phyloP scores from a whole-genome alignment of 177 flowering plant species.

The Telopea speciosissima region DNA sequence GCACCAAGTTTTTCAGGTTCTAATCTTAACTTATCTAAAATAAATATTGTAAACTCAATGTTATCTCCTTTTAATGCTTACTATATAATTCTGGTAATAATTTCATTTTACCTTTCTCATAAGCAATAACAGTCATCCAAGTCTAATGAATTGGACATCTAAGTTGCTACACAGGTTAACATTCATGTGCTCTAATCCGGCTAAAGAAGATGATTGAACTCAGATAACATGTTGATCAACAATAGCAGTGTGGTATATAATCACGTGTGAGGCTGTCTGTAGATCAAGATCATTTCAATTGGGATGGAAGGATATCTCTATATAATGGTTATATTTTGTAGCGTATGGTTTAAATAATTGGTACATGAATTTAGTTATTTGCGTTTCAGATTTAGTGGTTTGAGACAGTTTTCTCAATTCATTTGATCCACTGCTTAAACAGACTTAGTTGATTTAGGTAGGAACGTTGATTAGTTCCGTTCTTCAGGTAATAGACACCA shows the following conservation, averaged over 20 bases:
- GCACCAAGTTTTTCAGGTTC: slow-evolving; percentile 99
- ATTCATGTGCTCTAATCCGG: slow-evolving; percentile 26
- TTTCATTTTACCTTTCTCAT: slow-evolving; percentile 10
- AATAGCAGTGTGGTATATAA: slow-evolving; percentile 9
- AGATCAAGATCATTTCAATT: slow-evolving; percentile 8
- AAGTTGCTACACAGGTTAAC: slow-evolving; percentile 28
- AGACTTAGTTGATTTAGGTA: too few species aligned
- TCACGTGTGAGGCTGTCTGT: not conserved
- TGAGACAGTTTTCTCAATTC: too few species aligned
- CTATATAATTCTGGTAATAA: slow-evolving; percentile 11
- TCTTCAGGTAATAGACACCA: too few species aligned
- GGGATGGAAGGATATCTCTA: slow-evolving; percentile 7
- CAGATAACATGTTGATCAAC: slow-evolving; percentile 17
- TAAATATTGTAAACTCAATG: slow-evolving; percentile 20
- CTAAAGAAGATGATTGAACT: slow-evolving; percentile 19
- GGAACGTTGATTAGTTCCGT: too few species aligned
- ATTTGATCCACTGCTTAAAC: too few species aligned
- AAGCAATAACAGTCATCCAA: slow-evolving; percentile 7
- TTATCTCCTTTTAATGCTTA: slow-evolving; percentile 14
- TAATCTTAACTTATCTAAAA: slow-evolving; percentile 57
- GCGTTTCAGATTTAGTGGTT: not conserved
- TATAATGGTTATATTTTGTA: slow-evolving; percentile 2
- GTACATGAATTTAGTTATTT: not conserved
- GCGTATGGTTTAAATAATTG: not conserved
- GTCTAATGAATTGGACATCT: slow-evolving; percentile 26